Percentiles rank a stretch among this genome's conserved stretches.
Evolutionary conservation across 768 basidiomycete species (phyloP).

Genomic region (Suillus occidentalis): DNA sequence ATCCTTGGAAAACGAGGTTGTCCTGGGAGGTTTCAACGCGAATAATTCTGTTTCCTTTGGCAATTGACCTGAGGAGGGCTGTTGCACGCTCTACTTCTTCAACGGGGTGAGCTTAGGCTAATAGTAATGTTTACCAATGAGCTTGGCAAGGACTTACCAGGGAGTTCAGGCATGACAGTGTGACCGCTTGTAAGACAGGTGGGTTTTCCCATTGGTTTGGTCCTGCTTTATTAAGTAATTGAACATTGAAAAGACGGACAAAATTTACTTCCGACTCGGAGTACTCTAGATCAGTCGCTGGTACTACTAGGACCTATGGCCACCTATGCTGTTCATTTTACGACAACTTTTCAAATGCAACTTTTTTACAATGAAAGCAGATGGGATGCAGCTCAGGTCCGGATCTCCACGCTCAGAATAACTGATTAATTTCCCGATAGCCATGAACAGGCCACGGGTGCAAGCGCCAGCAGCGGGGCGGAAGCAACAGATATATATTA

Average conservation of each 20-base stretch:
- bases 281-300: neutral
- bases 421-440: no score
- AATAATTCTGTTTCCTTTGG: constrained; percentile 51
- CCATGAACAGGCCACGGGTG: no score
- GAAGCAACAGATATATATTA: neutral
- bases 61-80: constrained; percentile 51
- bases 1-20: constrained; percentile 59
- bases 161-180: constrained; percentile 51
- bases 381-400: no score
- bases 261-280: neutral
- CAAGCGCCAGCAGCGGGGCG: no score
- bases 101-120: neutral
- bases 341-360: neutral
- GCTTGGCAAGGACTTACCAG: constrained; percentile 36
- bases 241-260: neutral
- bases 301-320: neutral
- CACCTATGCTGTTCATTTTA: neutral
- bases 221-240: neutral
- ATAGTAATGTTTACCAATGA: neutral
- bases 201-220: neutral
- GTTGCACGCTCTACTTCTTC: constrained; percentile 73
- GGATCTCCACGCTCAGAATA: no score
- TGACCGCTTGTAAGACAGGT: neutral
- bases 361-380: no score
- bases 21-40: constrained; percentile 61